Evolutionary conservation across 306 rosid genomes (phyloP).

Genomic region (Comarum palustre): DNA sequence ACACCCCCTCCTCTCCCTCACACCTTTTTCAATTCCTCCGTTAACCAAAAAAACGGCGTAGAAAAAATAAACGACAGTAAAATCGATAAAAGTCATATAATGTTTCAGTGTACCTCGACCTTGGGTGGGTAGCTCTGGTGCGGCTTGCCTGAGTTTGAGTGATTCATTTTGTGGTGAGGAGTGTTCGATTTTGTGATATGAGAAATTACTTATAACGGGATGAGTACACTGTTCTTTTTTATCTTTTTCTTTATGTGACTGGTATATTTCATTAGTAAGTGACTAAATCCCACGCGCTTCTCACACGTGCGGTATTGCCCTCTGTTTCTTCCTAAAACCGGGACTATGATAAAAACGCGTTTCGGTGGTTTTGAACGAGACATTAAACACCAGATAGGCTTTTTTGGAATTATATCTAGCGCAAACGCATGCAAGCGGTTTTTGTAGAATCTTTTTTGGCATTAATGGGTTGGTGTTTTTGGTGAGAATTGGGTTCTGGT

Average conservation of each 20-base stretch:
- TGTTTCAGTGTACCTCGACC: background rate
- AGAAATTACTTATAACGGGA: background rate
- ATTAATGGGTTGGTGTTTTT: background rate
- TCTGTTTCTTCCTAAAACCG: background rate
- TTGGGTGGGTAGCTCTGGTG: too few species aligned
- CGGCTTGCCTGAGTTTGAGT: background rate
- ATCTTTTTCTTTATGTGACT: background rate
- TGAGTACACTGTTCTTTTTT: background rate
- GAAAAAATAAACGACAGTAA: background rate
- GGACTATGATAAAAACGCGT: background rate
- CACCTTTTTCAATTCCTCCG: background rate
- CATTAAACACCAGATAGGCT: background rate
- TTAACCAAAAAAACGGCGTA: background rate
- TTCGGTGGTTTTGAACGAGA: background rate
- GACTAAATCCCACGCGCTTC: background rate
- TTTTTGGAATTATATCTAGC: conserved; percentile 7
- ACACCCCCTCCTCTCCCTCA: conserved; percentile 25
- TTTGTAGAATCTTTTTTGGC: background rate
- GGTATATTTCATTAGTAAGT: background rate
- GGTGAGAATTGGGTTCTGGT: background rate
- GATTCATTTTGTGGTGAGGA: background rate
- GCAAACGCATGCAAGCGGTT: conserved; percentile 2
- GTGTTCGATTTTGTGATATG: background rate
- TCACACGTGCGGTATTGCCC: background rate
- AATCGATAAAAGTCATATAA: rapidly evolving